phyloP scores from a whole-genome alignment of 768 basidiomycete species.

The Boletales sp. region DNA sequence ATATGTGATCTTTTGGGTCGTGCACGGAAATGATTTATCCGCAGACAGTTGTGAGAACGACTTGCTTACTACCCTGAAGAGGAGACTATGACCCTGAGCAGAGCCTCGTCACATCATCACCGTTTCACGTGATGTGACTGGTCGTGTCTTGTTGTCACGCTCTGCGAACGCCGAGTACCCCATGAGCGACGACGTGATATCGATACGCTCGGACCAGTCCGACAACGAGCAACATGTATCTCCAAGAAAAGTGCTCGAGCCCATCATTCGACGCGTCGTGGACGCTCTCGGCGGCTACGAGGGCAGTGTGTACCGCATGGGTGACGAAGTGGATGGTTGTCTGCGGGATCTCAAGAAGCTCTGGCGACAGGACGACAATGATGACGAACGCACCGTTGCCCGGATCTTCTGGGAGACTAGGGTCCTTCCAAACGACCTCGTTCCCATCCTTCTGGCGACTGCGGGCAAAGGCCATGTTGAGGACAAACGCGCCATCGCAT shows the following conservation, averaged over 20 bases:
- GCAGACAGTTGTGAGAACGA: constrained; percentile 9
- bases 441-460: constrained; percentile 80
- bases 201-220: constrained; percentile 29
- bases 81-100: constrained; percentile 3
- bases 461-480: constrained; percentile 75
- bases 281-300: constrained; percentile 80
- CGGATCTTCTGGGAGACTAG: constrained; percentile 90
- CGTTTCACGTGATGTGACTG: constrained; percentile 25
- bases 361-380: constrained; percentile 95
- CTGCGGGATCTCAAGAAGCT: constrained; percentile 92
- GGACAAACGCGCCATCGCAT: constrained; percentile 78
- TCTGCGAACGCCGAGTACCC: background rate
- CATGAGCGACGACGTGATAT: constrained; percentile 35
- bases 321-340: constrained; percentile 80
- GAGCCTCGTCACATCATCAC: constrained; percentile 2
- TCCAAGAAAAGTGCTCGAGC: constrained; percentile 56
- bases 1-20: background rate
- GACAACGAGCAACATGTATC: constrained; percentile 30
- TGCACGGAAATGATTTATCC: constrained; percentile 14
- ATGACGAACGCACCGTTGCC: constrained; percentile 94
- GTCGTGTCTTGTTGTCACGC: constrained; percentile 23
- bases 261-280: constrained; percentile 70
- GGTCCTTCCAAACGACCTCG: constrained; percentile 79
- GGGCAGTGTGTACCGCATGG: constrained; percentile 63
- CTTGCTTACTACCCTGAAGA: background rate